Evolutionary conservation across 176 grass and related monocot genomes (phyloP), one percentile per base, ranked within the genome.

Genomic region (Juncus inflexus): DNA sequence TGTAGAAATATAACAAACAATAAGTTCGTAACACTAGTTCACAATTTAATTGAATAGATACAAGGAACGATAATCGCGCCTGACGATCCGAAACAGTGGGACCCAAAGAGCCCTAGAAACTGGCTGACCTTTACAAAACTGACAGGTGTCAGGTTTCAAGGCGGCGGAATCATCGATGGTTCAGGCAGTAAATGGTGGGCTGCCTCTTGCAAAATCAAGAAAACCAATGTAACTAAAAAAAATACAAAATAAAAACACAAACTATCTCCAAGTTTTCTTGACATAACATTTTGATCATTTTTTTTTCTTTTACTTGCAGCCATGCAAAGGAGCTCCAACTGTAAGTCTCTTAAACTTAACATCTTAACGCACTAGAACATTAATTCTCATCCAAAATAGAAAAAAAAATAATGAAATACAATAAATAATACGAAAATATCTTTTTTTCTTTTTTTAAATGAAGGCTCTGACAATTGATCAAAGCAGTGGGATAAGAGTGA

Each of bases 101-200:
- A 91, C 61, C 83, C 94, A 0, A 76, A 39, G 40, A 86, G 76
- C 78, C 83, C 77, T 0, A 80, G 83, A 0, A 60, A 69, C 15
- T 97, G 94, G 87, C 82, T 97, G 2, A 76, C 79, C 51, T 97
- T 97, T 82, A 76, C 54, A 1, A 75, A 75, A 2, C 92, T 97
- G 71, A 64, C 58, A 9, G 87, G 82, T 57, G 77, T 82, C 3
- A 84, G 80, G 66, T 67, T 97, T 61, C 80, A 91, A 63, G 92
- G 92, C 40, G 87, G 83, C 35, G 94, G 94, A 15, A 15, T 86
- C 65, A 91, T 97, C 76, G 88, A 97, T 74, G 94, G 94, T 74
- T 89, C 88, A 71, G 94, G 94, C 12, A 79, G 79, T 12, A 91
- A 91, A 60, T 97, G 94, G 94, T 97, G 94, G 94, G 94, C 88